A percentile compares a stretch with the other conserved stretches of the same genome.
Evolutionary conservation across 2,329 filamentous ascomycete genomes (phyloP).

Genomic region (Beauveria sp.): DNA sequence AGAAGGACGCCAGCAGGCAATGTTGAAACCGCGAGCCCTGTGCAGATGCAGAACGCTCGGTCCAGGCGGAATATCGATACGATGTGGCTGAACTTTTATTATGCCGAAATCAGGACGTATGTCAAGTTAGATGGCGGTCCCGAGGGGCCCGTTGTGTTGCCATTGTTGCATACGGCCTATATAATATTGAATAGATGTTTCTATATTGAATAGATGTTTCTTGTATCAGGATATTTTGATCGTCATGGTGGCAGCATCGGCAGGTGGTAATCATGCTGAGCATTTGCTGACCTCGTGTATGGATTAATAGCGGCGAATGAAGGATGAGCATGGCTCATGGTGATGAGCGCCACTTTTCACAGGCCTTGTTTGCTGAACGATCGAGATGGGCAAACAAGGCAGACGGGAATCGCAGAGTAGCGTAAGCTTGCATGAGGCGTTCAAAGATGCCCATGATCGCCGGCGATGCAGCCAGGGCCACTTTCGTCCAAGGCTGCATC

Average conservation of each 20-base stretch:
- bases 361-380: not conserved
- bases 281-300: not conserved
- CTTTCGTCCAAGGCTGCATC: no score
- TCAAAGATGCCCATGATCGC: not conserved
- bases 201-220: no score
- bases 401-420: not conserved
- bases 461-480: not conserved
- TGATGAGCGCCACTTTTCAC: not conserved
- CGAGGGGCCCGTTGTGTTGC: not conserved
- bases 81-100: slow-evolving; percentile 2
- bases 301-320: not conserved
- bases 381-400: not conserved
- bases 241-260: not conserved
- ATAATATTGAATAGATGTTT: no score
- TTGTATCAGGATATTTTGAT: not conserved
- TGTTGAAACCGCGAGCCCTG: not conserved
- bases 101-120: not conserved
- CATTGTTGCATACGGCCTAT: no score
- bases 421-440: not conserved
- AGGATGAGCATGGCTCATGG: no score
- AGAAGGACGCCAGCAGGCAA: not conserved
- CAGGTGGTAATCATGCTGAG: not conserved
- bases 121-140: not conserved
- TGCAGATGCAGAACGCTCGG: not conserved
- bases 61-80: not conserved